phyloP scores from a whole-genome alignment of 2,329 filamentous ascomycete species.

The Aspergillus sp. region DNA sequence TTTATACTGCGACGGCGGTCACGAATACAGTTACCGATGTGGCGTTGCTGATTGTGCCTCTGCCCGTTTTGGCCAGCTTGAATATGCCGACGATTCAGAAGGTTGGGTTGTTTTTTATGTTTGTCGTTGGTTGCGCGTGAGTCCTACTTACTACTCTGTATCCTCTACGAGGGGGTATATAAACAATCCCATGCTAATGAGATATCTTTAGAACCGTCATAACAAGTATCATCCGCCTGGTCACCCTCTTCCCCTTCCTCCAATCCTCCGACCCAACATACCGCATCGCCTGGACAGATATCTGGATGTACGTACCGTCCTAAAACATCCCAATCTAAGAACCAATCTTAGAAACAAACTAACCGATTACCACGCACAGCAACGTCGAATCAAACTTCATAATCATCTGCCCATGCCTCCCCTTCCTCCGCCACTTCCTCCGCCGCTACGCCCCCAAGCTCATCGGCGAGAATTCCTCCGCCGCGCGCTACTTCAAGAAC shows the following conservation, averaged over 20 bases:
- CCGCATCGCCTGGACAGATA: conserved; percentile 12
- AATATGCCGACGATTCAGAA: conserved; percentile 18
- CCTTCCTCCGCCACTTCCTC: conserved; percentile 25
- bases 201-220: conserved; percentile 18
- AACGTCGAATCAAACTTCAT: conserved; percentile 28
- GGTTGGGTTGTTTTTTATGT: conserved; percentile 17
- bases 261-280: conserved; percentile 19
- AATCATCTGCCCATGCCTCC: conserved; percentile 25
- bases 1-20: conserved; percentile 23
- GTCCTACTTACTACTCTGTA: neutral
- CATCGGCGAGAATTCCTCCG: conserved; percentile 10
- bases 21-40: conserved; percentile 26
- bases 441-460: conserved; percentile 19
- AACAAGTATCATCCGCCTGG: conserved; percentile 24
- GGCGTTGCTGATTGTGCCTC: conserved; percentile 20
- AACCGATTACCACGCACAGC: conserved; percentile 3
- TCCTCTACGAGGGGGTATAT: neutral
- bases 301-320: conserved; percentile 16
- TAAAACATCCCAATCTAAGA: no score
- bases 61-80: conserved; percentile 16
- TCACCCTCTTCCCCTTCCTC: conserved; percentile 22
- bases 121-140: conserved; percentile 20
- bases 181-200: neutral
- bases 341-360: no score
- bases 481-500: conserved; percentile 11